Conservation (phyloP, 2,329 filamentous ascomycete genomes). For the Elsinoe ampelina region DNA sequence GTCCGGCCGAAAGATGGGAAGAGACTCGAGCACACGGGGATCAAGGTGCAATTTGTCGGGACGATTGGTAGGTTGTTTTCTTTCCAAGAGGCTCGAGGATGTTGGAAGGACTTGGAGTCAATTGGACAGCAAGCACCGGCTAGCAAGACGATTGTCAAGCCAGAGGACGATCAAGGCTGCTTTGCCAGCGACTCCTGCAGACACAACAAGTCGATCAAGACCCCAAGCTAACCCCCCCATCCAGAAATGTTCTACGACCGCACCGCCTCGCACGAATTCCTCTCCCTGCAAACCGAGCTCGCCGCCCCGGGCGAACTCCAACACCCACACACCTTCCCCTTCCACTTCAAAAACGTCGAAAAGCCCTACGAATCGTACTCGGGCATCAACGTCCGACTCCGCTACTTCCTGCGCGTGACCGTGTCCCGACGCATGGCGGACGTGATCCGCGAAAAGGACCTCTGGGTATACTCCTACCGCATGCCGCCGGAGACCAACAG, state of each 20-base stretch:
- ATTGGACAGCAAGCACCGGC: too few species aligned
- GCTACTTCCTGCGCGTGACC: constrained; percentile 95
- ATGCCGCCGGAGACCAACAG: constrained; percentile 97
- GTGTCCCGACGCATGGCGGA: constrained; percentile 96
- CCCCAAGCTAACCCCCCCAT: constrained; percentile 11
- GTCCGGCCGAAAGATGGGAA: constrained; percentile 97
- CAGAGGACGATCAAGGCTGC: too few species aligned
- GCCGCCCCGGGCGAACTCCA: constrained; percentile 95
- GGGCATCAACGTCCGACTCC: constrained; percentile 97
- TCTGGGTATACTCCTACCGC: constrained; percentile 98
- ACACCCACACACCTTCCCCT: constrained; percentile 96
- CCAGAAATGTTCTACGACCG: constrained; percentile 98
- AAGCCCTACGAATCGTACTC: constrained; percentile 99
- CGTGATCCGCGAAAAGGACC: constrained; percentile 96
- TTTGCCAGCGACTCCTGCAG: too few species aligned
- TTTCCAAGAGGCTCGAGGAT: background rate
- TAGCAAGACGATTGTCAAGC: background rate
- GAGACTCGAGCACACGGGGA: constrained; percentile 92
- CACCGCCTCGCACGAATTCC: constrained; percentile 98
- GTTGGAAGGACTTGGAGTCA: background rate
- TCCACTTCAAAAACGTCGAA: constrained; percentile 99
- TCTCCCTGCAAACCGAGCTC: constrained; percentile 92
- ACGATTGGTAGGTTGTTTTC: constrained; percentile 64
- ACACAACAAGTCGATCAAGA: background rate
- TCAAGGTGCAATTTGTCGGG: constrained; percentile 99